Evolutionary conservation across 345 rosid genomes (phyloP).

Genomic region (Populus ilicifolia): DNA sequence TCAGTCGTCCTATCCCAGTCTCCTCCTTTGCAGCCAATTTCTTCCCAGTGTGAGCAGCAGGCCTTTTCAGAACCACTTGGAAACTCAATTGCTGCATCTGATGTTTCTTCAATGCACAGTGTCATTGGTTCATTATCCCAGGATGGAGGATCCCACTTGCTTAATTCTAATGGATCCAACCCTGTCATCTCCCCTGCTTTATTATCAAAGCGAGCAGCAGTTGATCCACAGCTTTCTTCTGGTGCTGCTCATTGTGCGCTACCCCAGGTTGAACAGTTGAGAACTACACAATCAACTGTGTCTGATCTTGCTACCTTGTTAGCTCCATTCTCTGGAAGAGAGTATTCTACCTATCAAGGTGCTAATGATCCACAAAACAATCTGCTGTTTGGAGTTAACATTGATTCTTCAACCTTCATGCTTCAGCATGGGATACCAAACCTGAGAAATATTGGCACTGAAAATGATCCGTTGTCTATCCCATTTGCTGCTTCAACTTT

Average conservation of each 20-base stretch:
- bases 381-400: slow-evolving; percentile 45
- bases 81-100: slow-evolving; percentile 21
- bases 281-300: slow-evolving; percentile 24
- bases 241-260: slow-evolving; percentile 25
- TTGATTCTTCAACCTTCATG: slow-evolving; percentile 41
- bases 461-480: slow-evolving; percentile 30
- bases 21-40: slow-evolving; percentile 24
- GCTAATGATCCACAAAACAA: slow-evolving; percentile 40
- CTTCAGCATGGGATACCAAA: slow-evolving; percentile 40
- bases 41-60: slow-evolving; percentile 31
- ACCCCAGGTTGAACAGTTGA: slow-evolving; percentile 40
- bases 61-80: slow-evolving; percentile 33
- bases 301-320: slow-evolving; percentile 36
- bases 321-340: slow-evolving; percentile 48
- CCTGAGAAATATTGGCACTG: slow-evolving; percentile 34
- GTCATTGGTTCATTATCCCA: slow-evolving; percentile 32
- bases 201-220: slow-evolving; percentile 27
- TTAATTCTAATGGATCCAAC: slow-evolving; percentile 16
- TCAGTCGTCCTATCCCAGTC: slow-evolving; percentile 27
- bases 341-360: slow-evolving; percentile 31
- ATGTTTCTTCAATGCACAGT: slow-evolving; percentile 30
- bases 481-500: slow-evolving; percentile 40
- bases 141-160: slow-evolving; percentile 32
- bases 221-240: slow-evolving; percentile 25
- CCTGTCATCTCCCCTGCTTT: slow-evolving; percentile 20